Evolutionary conservation across 2,329 filamentous ascomycete genomes (phyloP).

Genomic region (Ophiocordyceps unilateralis): DNA sequence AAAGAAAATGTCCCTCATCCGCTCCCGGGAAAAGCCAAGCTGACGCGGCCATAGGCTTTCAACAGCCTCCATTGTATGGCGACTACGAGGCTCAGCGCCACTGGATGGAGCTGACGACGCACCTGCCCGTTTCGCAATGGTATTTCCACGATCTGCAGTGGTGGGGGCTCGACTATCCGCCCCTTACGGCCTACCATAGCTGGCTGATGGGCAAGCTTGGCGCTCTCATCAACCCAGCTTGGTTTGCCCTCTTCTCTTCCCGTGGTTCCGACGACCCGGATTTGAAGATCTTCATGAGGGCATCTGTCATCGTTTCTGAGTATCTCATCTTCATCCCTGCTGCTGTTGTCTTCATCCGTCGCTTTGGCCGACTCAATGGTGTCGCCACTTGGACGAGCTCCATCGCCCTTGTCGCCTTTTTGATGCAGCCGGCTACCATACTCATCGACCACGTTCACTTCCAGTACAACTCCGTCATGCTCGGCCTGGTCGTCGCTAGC

Average conservation of each 20-base stretch:
- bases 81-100: slow-evolving; percentile 97
- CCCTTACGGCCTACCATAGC: slow-evolving; percentile 94
- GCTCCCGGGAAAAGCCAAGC: neutral
- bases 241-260: slow-evolving; percentile 76
- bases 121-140: slow-evolving; percentile 85
- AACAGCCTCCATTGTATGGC: slow-evolving; percentile 77
- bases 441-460: slow-evolving; percentile 93
- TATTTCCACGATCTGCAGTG: slow-evolving; percentile 94
- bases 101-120: slow-evolving; percentile 94
- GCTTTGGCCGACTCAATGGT: slow-evolving; percentile 58
- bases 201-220: slow-evolving; percentile 88
- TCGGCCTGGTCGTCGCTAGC: slow-evolving; percentile 72
- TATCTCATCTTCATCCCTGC: slow-evolving; percentile 82
- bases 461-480: slow-evolving; percentile 98
- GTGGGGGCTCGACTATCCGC: slow-evolving; percentile 97
- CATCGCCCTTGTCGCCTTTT: slow-evolving; percentile 71
- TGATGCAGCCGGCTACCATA: slow-evolving; percentile 82
- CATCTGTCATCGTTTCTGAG: slow-evolving; percentile 77
- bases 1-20: slow-evolving; percentile 2
- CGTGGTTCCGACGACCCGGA: slow-evolving; percentile 62
- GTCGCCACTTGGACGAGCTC: slow-evolving; percentile 70
- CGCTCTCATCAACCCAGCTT: slow-evolving; percentile 56
- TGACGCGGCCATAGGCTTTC: slow-evolving; percentile 34
- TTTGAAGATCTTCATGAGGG: slow-evolving; percentile 91
- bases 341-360: slow-evolving; percentile 66